phyloP scores from a whole-genome alignment of 805 yeast species.

The Zygosaccharomyces pseudorouxii region DNA sequence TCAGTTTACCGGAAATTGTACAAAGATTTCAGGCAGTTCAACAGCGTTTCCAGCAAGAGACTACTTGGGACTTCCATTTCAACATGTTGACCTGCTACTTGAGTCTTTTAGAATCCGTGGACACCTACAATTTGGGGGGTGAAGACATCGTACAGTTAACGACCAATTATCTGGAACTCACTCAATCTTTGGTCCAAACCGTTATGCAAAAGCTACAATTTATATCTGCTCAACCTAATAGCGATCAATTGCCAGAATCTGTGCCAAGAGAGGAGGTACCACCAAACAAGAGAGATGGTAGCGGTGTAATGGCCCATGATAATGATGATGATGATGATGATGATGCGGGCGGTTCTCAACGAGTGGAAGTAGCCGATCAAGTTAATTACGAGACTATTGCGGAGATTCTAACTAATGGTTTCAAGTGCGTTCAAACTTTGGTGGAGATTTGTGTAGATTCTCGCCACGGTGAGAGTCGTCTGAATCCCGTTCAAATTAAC shows the following conservation, averaged over 20 bases:
- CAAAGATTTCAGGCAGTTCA: slow-evolving; percentile 22
- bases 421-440: slow-evolving; percentile 19
- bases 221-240: not conserved
- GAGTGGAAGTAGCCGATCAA: slow-evolving; percentile 29
- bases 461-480: slow-evolving; percentile 3
- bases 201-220: slow-evolving; percentile 20
- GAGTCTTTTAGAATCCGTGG: slow-evolving; percentile 23
- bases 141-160: slow-evolving; percentile 17
- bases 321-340: slow-evolving; percentile 5
- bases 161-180: slow-evolving; percentile 16
- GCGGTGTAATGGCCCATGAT: slow-evolving; percentile 14
- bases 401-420: slow-evolving; percentile 22
- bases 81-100: slow-evolving; percentile 30
- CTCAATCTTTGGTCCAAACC: slow-evolving; percentile 15
- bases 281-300: slow-evolving; percentile 13
- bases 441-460: slow-evolving; percentile 22
- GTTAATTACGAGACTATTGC: slow-evolving; percentile 23
- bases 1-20: slow-evolving; percentile 19
- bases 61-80: slow-evolving; percentile 33
- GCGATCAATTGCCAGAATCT: slow-evolving; percentile 4
- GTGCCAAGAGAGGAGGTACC: not conserved
- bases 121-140: slow-evolving; percentile 11
- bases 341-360: slow-evolving; percentile 11
- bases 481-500: slow-evolving; percentile 22
- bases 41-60: slow-evolving; percentile 12